Evolutionary conservation across 2,329 filamentous ascomycete species (phyloP).

Genomic region (Fusarium sp.): DNA sequence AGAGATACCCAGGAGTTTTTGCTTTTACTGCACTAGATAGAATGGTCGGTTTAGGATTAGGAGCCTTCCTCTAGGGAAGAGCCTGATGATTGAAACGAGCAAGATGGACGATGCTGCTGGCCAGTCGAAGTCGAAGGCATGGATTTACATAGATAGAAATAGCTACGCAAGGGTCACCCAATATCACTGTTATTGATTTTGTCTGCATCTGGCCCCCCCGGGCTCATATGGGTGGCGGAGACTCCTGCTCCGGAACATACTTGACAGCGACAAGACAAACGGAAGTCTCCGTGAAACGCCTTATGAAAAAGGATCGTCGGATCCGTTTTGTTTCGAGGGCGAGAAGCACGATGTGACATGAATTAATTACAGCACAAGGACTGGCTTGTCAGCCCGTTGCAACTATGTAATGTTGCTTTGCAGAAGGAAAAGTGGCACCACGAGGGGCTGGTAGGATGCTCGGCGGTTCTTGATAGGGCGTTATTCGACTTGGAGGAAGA

Average conservation of each 20-base stretch:
- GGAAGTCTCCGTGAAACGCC: slow-evolving; percentile 27
- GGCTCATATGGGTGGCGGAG: not conserved
- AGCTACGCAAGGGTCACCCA: slow-evolving; percentile 36
- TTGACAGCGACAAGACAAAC: not conserved
- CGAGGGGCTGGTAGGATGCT: slow-evolving; percentile 21
- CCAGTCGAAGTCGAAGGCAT: slow-evolving; percentile 39
- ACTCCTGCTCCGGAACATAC: not conserved
- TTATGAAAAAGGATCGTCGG: slow-evolving; percentile 28
- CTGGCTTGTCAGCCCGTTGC: slow-evolving; percentile 20
- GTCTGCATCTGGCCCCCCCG: not conserved
- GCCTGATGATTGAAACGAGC: slow-evolving; percentile 44
- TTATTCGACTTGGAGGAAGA: not conserved
- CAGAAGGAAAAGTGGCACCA: slow-evolving; percentile 34
- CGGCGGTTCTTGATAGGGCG: slow-evolving; percentile 30
- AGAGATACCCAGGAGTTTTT: slow-evolving; percentile 43
- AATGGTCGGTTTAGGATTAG: slow-evolving; percentile 37
- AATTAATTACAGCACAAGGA: slow-evolving; percentile 36
- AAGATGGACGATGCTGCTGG: slow-evolving; percentile 44
- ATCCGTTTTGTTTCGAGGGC: slow-evolving; percentile 37
- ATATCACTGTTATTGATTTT: slow-evolving; percentile 27
- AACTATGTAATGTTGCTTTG: slow-evolving; percentile 36
- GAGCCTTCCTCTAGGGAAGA: slow-evolving; percentile 31
- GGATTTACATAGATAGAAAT: slow-evolving; percentile 42
- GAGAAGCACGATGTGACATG: slow-evolving; percentile 32
- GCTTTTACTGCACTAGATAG: slow-evolving; percentile 40